Conservation (phyloP, 78 protist genomes). For the Dictyostelium firmibasis region DNA sequence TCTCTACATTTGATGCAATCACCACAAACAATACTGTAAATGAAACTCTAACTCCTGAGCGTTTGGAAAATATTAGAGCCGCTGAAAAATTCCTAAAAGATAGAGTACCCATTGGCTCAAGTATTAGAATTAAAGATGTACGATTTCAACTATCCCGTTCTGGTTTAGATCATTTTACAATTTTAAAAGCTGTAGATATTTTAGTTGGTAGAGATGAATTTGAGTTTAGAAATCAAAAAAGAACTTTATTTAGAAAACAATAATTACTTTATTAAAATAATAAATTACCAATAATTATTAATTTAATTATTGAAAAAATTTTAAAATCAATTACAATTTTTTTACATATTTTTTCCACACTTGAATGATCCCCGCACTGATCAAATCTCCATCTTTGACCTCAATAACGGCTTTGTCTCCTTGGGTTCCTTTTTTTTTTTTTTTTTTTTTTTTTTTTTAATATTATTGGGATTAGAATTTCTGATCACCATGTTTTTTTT, state of each 20-base stretch:
- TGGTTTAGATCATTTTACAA: constrained; percentile 3
- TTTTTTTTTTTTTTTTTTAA: no score
- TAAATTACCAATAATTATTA: not conserved
- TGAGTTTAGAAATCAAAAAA: constrained; percentile 70
- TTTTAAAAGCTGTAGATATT: constrained; percentile 55
- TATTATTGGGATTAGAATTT: no score
- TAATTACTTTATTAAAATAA: no score
- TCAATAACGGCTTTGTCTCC: no score
- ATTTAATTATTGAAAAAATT: not conserved
- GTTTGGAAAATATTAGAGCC: constrained; percentile 16
- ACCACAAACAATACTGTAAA: constrained; percentile 19
- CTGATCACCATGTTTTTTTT: no score
- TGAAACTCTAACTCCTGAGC: constrained; percentile 41
- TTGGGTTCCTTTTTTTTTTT: no score
- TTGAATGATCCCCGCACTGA: no score
- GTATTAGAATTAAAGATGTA: not conserved
- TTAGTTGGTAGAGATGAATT: constrained; percentile 78
- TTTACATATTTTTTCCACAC: no score
- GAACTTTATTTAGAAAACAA: constrained; percentile 36
- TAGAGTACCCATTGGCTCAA: constrained; percentile 71
- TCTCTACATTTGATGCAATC: constrained; percentile 87
- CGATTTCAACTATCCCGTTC: not conserved
- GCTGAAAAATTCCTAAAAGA: constrained; percentile 62
- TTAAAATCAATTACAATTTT: no score
- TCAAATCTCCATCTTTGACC: no score